Percentiles rank a stretch among this genome's conserved stretches.
These are phyloP conservation scores for Botrytis medusae DNA, from an alignment of 2,329 filamentous ascomycete genomes.

Conservation along the genomic window DNA sequence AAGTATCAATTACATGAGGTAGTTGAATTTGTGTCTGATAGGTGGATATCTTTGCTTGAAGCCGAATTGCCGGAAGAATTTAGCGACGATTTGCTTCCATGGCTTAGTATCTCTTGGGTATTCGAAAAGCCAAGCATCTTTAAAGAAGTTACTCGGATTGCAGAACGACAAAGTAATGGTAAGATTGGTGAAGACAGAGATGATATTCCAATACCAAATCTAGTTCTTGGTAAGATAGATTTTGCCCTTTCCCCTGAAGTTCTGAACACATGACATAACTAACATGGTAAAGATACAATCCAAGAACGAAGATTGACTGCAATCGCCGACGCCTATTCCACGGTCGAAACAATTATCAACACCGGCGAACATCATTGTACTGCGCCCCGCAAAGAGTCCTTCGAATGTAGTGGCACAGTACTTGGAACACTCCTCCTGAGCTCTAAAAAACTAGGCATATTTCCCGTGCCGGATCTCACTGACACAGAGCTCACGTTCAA, in stretches of 20 bases:
- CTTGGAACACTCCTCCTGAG: conserved; percentile 9
- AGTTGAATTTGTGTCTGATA: conserved; percentile 15
- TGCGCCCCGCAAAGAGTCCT: not conserved
- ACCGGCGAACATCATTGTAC: conserved; percentile 13
- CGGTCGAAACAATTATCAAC: not conserved
- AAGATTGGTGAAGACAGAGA: conserved; percentile 11
- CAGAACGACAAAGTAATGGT: conserved; percentile 15
- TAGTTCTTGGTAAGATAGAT: conserved; percentile 13
- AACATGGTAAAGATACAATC: conserved; percentile 13
- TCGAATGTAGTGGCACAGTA: conserved; percentile 17
- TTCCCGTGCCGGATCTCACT: conserved; percentile 10
- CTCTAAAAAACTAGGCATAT: conserved; percentile 14
- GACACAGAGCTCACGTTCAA: not conserved
- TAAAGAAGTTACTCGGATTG: conserved; percentile 3
- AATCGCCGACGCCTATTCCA: conserved; percentile 10
- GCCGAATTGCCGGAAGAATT: not conserved
- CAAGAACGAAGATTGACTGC: conserved; percentile 9
- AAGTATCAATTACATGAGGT: conserved; percentile 21
- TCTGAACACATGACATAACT: not conserved
- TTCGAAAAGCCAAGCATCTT: conserved; percentile 16
- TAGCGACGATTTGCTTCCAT: not conserved
- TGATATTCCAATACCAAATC: conserved; percentile 17
- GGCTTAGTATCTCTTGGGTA: conserved; percentile 20
- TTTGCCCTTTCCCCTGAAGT: not conserved
- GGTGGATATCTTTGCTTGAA: conserved; percentile 14